These are phyloP conservation scores for Arctium minus DNA, from an alignment of 129 eudicot genomes.

Conservation along the genomic window DNA sequence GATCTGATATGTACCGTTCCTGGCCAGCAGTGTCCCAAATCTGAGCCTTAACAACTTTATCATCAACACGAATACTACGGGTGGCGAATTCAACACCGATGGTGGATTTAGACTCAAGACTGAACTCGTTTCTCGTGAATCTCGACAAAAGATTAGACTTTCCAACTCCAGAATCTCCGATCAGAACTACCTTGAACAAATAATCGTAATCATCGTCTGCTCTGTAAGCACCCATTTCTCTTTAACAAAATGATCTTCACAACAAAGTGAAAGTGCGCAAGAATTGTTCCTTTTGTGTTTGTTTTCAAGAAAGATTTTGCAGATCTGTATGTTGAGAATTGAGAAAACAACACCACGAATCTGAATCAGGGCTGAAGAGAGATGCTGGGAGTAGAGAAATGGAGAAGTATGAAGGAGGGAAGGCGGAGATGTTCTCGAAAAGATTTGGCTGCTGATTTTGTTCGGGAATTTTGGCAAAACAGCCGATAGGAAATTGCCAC, in stretches of 20 bases:
- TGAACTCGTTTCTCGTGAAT: constrained; percentile 62
- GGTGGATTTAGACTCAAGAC: constrained; percentile 66
- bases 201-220: constrained; percentile 61
- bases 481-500: too few relatives aligned
- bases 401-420: too few relatives aligned
- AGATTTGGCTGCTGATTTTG: constrained; percentile 2
- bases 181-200: constrained; percentile 53
- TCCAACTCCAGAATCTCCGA: constrained; percentile 59
- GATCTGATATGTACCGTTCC: constrained; percentile 40
- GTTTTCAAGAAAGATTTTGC: not conserved
- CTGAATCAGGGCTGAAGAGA: constrained; percentile 6
- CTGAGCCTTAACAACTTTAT: constrained; percentile 71
- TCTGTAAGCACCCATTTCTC: constrained; percentile 51
- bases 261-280: not conserved
- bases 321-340: constrained; percentile 20
- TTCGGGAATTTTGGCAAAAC: not conserved
- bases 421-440: constrained; percentile 20
- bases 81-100: constrained; percentile 69
- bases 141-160: constrained; percentile 51
- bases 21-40: constrained; percentile 74
- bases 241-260: not conserved
- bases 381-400: too few relatives aligned
- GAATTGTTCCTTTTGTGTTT: not conserved
- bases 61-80: constrained; percentile 51
- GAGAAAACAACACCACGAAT: constrained; percentile 10